phyloP scores from a whole-genome alignment of 1,139 yeast species.

The Trichomonascaceae sp. region DNA sequence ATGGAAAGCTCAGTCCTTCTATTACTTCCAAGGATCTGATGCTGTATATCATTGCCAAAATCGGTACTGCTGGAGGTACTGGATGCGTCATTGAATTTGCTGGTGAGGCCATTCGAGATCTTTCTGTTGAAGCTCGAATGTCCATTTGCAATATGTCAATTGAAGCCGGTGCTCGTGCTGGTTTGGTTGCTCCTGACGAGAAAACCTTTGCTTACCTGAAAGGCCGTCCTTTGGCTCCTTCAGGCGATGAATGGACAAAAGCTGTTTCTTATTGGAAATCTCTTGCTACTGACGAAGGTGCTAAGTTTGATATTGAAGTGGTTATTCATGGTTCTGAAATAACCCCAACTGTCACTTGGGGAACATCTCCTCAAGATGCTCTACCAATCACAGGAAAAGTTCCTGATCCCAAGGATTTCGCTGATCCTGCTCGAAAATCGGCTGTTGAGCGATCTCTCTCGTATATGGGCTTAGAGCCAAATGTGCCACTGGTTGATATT shows the following conservation, averaged over 20 bases:
- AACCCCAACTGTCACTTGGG: slow-evolving; percentile 97
- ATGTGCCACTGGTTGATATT: slow-evolving; percentile 69
- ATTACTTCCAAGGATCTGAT: slow-evolving; percentile 93
- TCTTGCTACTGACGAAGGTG: slow-evolving; percentile 80
- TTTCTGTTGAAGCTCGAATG: slow-evolving; percentile 99
- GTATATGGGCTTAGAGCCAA: slow-evolving; percentile 86
- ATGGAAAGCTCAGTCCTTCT: slow-evolving; percentile 79
- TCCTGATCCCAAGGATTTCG: slow-evolving; percentile 72
- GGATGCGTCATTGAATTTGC: slow-evolving; percentile 96
- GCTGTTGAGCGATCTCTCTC: slow-evolving; percentile 87
- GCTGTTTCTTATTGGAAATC: slow-evolving; percentile 90
- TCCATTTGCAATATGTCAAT: slow-evolving; percentile 98
- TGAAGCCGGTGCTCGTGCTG: slow-evolving; percentile 99
- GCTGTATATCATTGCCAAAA: slow-evolving; percentile 88
- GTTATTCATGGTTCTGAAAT: slow-evolving; percentile 77
- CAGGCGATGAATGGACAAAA: slow-evolving; percentile 90
- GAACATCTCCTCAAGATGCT: slow-evolving; percentile 98
- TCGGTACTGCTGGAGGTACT: slow-evolving; percentile 99
- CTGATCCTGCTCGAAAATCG: slow-evolving; percentile 71
- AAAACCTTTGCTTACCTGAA: slow-evolving; percentile 79
- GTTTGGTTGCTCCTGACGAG: slow-evolving; percentile 96
- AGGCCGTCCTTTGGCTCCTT: slow-evolving; percentile 93
- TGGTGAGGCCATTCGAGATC: slow-evolving; percentile 82
- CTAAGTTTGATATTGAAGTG: slow-evolving; percentile 79
- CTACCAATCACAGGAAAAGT: slow-evolving; percentile 84